Conservation (phyloP, 1,284 basidiomycete species). For the Stereum hirsutum region DNA sequence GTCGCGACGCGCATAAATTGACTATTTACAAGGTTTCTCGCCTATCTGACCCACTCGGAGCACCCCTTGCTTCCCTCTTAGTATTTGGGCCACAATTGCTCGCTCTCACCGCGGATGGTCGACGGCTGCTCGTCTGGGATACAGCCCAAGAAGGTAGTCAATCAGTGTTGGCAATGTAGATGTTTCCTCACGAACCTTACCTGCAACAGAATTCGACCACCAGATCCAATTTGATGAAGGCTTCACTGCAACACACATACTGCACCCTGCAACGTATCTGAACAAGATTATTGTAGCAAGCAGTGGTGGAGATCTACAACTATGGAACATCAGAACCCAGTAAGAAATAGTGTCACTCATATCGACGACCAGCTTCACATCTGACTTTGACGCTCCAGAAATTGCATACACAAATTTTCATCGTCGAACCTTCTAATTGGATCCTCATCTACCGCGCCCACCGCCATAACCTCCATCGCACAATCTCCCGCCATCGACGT, state of each 20-base stretch:
- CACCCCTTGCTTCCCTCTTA: constrained; percentile 49
- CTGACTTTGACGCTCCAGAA: constrained; percentile 27
- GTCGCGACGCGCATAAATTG: constrained; percentile 7
- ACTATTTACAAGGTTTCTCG: constrained; percentile 32
- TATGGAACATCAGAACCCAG: constrained; percentile 93
- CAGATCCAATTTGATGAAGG: constrained; percentile 67
- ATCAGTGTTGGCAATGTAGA: constrained; percentile 2
- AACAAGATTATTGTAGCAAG: constrained; percentile 92
- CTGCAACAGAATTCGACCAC: constrained; percentile 39
- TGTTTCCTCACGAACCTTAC: background rate
- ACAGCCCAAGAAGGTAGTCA: constrained; percentile 46
- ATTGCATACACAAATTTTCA: constrained; percentile 58
- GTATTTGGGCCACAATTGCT: constrained; percentile 79
- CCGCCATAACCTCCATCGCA: constrained; percentile 67
- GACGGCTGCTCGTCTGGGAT: constrained; percentile 79
- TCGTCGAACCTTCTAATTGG: constrained; percentile 38
- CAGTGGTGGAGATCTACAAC: constrained; percentile 72
- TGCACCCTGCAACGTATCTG: constrained; percentile 95
- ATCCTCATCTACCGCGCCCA: constrained; percentile 35
- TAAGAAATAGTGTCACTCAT: constrained; percentile 28
- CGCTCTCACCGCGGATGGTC: constrained; percentile 74
- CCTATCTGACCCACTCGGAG: constrained; percentile 55
- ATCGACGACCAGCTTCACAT: constrained; percentile 4
- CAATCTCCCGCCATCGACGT: constrained; percentile 97
- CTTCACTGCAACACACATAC: constrained; percentile 77